phyloP scores from a whole-genome alignment of 768 basidiomycete genomes.

The Tricholoma saponaceum region DNA sequence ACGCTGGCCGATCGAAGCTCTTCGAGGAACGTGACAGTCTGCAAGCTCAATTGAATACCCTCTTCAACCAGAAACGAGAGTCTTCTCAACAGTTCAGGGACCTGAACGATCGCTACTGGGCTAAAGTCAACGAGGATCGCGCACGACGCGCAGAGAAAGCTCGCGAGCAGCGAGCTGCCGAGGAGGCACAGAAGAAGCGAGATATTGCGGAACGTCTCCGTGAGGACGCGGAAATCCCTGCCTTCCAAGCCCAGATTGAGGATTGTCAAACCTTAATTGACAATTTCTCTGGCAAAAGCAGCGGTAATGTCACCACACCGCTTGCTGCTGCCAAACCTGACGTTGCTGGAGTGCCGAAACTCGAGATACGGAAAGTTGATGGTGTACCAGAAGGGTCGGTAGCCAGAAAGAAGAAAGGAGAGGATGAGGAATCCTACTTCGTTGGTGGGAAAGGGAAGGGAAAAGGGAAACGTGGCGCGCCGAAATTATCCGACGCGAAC shows the following conservation, averaged over 20 bases:
- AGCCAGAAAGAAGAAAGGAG: slow-evolving; percentile 88
- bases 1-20: slow-evolving; percentile 75
- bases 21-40: slow-evolving; percentile 82
- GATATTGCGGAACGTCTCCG: slow-evolving; percentile 76
- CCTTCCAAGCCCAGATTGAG: slow-evolving; percentile 90
- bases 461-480: slow-evolving; percentile 55
- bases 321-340: slow-evolving; percentile 35
- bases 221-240: slow-evolving; percentile 88
- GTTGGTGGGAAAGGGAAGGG: slow-evolving; percentile 64
- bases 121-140: slow-evolving; percentile 85
- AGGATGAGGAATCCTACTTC: slow-evolving; percentile 80
- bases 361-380: slow-evolving; percentile 86
- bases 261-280: slow-evolving; percentile 94
- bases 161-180: slow-evolving; percentile 70
- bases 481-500: slow-evolving; percentile 36
- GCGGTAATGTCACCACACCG: slow-evolving; percentile 36
- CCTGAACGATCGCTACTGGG: slow-evolving; percentile 76
- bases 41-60: slow-evolving; percentile 61
- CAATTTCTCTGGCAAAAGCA: slow-evolving; percentile 67
- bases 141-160: slow-evolving; percentile 75
- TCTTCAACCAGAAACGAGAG: slow-evolving; percentile 77
- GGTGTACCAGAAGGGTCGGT: slow-evolving; percentile 64
- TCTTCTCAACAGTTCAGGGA: slow-evolving; percentile 70
- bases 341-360: slow-evolving; percentile 66
- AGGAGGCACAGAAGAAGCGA: slow-evolving; percentile 75